Evolutionary conservation across 2,329 filamentous ascomycete species (phyloP).

Genomic region (Fusarium tupiense): DNA sequence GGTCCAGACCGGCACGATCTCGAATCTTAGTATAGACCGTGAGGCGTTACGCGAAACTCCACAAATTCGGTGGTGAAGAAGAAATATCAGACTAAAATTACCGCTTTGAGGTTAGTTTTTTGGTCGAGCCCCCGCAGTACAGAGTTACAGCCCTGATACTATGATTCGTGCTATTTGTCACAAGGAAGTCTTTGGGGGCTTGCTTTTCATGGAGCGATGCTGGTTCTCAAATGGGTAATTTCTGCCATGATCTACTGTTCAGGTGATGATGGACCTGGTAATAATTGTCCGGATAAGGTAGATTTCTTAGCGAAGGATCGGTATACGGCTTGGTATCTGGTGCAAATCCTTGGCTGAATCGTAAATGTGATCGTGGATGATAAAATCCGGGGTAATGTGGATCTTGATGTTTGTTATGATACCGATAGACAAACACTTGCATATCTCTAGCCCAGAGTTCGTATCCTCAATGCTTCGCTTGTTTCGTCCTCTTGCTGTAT

Average conservation of each 20-base stretch:
- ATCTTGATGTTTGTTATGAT: background rate
- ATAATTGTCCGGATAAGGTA: background rate
- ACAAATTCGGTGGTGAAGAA: background rate
- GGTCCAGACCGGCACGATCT: conserved; percentile 10
- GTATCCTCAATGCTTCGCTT: background rate
- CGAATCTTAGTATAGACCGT: background rate
- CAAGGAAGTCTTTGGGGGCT: background rate
- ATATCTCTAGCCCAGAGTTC: background rate
- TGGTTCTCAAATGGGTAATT: background rate
- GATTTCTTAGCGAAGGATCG: accelerated
- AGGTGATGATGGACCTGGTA: background rate
- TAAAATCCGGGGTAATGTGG: background rate
- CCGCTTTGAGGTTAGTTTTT: background rate
- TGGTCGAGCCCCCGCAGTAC: background rate
- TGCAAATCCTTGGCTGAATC: background rate
- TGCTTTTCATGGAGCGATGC: background rate
- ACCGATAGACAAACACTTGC: background rate
- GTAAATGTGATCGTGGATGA: background rate
- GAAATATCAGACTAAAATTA: conserved; percentile 3
- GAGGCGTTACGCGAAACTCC: background rate
- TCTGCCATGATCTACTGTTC: background rate
- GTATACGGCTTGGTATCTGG: background rate
- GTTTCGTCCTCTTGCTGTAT: background rate
- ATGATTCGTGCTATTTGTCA: background rate
- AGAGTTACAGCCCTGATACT: background rate